Evolutionary conservation across 73 alveolate species (phyloP).

Genomic region (Paramecium tetraurelia): DNA sequence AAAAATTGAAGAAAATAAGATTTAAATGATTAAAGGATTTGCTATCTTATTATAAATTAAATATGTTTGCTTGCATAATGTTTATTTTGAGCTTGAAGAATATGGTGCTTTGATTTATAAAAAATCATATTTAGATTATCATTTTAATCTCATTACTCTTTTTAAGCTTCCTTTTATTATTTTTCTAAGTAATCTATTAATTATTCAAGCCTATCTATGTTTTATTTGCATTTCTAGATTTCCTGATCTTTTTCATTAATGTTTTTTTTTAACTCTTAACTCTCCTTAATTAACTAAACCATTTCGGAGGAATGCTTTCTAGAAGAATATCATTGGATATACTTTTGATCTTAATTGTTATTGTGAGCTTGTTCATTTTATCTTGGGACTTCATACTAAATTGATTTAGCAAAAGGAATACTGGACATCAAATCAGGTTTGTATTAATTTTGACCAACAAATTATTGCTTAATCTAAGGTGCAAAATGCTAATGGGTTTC

Average conservation of each 20-base stretch:
- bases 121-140: background rate
- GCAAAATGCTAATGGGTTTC: constrained; percentile 8
- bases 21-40: background rate
- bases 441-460: background rate
- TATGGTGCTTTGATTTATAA: too few relatives aligned
- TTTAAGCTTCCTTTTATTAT: background rate
- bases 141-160: background rate
- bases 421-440: background rate
- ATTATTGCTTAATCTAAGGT: background rate
- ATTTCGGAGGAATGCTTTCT: constrained; percentile 10
- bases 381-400: constrained; percentile 9
- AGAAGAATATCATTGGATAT: background rate
- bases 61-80: too few relatives aligned
- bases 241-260: background rate
- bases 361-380: background rate
- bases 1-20: background rate
- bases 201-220: background rate
- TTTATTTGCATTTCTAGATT: background rate
- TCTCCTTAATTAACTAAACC: constrained; percentile 17
- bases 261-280: background rate
- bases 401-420: constrained; percentile 29
- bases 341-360: background rate
- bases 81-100: too few relatives aligned
- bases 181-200: constrained; percentile 21
- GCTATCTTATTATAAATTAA: background rate